Percentiles rank a stretch among this genome's conserved stretches.
Conservation (phyloP, 139 green algal genomes). For the Ulvella scutata region DNA sequence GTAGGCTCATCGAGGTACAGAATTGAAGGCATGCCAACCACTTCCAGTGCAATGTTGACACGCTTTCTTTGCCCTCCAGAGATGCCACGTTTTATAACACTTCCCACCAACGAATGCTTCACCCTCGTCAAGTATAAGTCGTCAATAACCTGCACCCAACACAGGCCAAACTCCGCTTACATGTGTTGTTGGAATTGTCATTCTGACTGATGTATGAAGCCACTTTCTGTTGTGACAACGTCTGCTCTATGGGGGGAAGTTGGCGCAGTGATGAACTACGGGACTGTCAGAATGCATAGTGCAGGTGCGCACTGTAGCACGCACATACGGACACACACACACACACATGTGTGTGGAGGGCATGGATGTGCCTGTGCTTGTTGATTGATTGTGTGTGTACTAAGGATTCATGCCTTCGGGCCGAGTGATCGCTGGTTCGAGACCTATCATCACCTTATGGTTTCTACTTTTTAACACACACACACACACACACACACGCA, state of each 20-base stretch:
- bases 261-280: conserved; percentile 7
- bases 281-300: conserved; percentile 9
- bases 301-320: neutral
- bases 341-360: no score
- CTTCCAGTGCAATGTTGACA: conserved; percentile 59
- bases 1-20: conserved; percentile 64
- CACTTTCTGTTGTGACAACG: no score
- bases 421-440: no score
- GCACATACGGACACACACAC: no score
- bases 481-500: no score
- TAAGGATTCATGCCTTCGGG: no score
- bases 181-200: neutral
- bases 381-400: no score
- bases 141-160: conserved; percentile 18
- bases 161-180: conserved; percentile 7
- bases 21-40: conserved; percentile 49
- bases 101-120: conserved; percentile 37
- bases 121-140: conserved; percentile 15
- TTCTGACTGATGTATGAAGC: conserved; percentile 1
- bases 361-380: no score
- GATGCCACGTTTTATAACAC: conserved; percentile 36
- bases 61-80: conserved; percentile 53
- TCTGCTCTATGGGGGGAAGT: neutral
- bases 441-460: no score
- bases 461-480: no score